Base-by-base conservation (phyloP, 1,284 basidiomycete genomes). In the Microbotryomycetes sp. region DNA sequence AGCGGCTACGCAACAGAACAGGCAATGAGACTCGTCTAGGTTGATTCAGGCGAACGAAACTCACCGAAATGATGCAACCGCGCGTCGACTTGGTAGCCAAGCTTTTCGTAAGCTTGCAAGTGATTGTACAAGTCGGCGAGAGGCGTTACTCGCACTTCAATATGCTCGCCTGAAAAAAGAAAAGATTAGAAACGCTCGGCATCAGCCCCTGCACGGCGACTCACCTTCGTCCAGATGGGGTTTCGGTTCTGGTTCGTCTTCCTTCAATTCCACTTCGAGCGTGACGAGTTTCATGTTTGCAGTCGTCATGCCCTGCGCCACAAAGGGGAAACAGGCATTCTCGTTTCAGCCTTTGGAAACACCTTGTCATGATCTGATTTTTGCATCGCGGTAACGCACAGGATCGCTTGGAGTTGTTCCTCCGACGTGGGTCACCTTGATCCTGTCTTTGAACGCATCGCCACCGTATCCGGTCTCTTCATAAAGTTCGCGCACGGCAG, bases 391-490 rank as follows among this genome's bases (percentile, higher is more conserved):
- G n/a, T n/a, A n/a, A n/a, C n/a, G n/a, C n/a, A 60, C 52, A 4
- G 64, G 57, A 51, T 66, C 58, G 16, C 52, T 55, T 23, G 60
- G 58, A 47, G 60, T 49, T n/a, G 58, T 56, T 5, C 57, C 57
- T 3, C 66, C 63, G 2, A 58, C 11, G 48, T 66, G 54, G 26
- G 61, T 45, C 4, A 66, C 59, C 45, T 66, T 62, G 56, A 69
- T 30, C 13, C 67, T 45, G 0, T 61, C 67, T 15, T 65, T 65
- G 31, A 69, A 69, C n/a, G 69, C 71, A 2, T 71, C 68, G 3
- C 73, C 73, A 0, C 74, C 76, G 75, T 86, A 93, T 2, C 91
- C 91, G 0, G 91, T 94, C 76, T 96, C 92, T 76, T 97, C 92
- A 69, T 85, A 80, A 7, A 97, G 80, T 73, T 97, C 92, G 35